A percentile compares a stretch with the other conserved stretches of the same genome.
These are phyloP conservation scores for Fusarium sp. DNA, from an alignment of 2,329 filamentous ascomycete genomes.

Conservation along the genomic window DNA sequence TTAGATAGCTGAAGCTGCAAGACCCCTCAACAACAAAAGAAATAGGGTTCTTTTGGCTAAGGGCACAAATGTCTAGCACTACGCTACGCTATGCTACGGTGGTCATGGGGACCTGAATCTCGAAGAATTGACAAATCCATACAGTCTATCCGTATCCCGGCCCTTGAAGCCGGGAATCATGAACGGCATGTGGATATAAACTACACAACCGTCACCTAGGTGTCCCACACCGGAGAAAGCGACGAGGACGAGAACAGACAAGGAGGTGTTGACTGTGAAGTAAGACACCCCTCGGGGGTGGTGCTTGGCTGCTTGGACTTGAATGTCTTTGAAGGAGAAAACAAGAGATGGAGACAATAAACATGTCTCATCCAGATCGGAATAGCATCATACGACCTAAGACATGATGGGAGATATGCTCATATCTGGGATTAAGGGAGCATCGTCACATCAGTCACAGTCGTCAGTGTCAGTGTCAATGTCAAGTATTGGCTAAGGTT, in stretches of 20 bases:
- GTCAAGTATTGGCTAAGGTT: not conserved
- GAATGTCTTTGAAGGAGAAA: not conserved
- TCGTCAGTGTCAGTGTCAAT: not conserved
- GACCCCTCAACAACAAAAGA: not conserved
- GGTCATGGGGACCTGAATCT: not conserved
- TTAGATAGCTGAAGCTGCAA: not conserved
- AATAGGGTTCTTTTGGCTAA: constrained; percentile 16
- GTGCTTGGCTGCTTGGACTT: not conserved
- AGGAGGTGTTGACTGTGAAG: constrained; percentile 5
- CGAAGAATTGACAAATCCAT: not conserved
- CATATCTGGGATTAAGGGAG: constrained; percentile 16
- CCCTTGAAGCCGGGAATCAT: constrained; percentile 12
- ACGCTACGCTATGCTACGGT: not conserved
- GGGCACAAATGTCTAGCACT: not conserved
- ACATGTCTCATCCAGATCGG: constrained; percentile 8
- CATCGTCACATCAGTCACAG: not conserved
- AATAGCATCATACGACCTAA: constrained; percentile 17
- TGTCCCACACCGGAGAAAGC: constrained; percentile 23
- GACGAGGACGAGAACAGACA: constrained; percentile 23
- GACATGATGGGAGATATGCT: constrained; percentile 11
- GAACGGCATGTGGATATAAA: constrained; percentile 33
- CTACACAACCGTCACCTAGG: constrained; percentile 25
- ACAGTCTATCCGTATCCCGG: not conserved
- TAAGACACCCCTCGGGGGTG: constrained; percentile 8
- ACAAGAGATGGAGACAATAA: constrained; percentile 8